phyloP scores from a whole-genome alignment of 331 rosid species.

The Phaseolus coccineus region DNA sequence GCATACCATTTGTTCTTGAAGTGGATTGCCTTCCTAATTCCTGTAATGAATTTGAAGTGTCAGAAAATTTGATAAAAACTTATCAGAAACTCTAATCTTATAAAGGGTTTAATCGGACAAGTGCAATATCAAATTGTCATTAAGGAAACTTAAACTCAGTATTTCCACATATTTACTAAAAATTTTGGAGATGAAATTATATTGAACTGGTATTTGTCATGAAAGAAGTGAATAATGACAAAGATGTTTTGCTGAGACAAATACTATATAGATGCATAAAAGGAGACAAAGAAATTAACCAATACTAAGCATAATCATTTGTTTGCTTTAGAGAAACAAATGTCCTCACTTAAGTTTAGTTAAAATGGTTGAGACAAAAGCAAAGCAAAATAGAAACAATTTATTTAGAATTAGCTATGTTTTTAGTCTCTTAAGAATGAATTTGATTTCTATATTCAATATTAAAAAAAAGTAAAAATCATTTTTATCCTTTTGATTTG shows the following conservation, averaged over 20 bases:
- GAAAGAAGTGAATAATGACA: background rate
- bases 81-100: background rate
- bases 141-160: background rate
- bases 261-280: background rate
- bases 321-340: background rate
- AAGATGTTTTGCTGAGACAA: background rate
- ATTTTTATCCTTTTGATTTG: no score
- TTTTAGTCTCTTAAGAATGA: no score
- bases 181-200: background rate
- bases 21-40: slow-evolving; percentile 24
- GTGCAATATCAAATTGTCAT: background rate
- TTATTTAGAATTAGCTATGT: no score
- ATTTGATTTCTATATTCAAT: no score
- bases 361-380: no score
- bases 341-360: no score
- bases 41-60: slow-evolving; percentile 34
- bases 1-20: slow-evolving; percentile 52
- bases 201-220: background rate
- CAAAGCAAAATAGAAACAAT: no score
- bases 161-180: background rate
- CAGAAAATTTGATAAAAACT: background rate
- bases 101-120: background rate
- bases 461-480: no score
- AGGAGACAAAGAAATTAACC: background rate
- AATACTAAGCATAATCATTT: background rate